Conservation (phyloP, 495 filamentous ascomycete species). For the Aspergillus sclerotioniger region DNA sequence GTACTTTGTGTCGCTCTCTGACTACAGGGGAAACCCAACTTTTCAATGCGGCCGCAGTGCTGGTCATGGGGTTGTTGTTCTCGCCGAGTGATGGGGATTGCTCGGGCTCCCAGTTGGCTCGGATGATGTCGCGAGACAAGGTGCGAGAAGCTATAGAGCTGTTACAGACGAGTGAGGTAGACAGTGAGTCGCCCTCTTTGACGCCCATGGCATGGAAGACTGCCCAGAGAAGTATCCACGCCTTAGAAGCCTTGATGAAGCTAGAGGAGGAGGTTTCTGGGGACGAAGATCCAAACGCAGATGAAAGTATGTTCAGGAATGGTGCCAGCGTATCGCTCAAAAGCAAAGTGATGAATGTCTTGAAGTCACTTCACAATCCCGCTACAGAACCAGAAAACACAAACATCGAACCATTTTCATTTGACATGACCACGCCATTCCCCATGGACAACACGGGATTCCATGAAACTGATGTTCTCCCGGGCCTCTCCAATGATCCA, state of each 20-base stretch:
- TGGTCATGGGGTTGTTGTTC: conserved; percentile 22
- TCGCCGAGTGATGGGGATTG: conserved; percentile 8
- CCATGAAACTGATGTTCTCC: not conserved
- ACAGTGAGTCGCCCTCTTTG: not conserved
- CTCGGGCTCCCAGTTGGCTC: conserved; percentile 16
- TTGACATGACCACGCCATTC: not conserved
- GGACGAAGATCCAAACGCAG: too few species aligned
- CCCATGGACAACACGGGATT: not conserved
- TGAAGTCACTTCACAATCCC: not conserved
- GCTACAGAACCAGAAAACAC: not conserved
- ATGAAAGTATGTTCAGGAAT: too few species aligned
- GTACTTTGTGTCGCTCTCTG: conserved; percentile 26
- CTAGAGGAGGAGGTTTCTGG: conserved; percentile 16
- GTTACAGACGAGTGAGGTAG: conserved; percentile 6
- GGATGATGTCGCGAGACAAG: conserved; percentile 27
- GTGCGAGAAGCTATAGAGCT: conserved; percentile 26
- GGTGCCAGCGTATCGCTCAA: not conserved
- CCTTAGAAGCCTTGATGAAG: conserved; percentile 25
- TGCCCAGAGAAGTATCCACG: conserved; percentile 13
- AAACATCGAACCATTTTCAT: not conserved
- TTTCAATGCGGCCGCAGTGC: conserved; percentile 22
- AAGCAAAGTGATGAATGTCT: not conserved
- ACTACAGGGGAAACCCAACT: conserved; percentile 19
- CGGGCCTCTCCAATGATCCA: not conserved
- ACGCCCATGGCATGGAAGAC: not conserved